Base-by-base conservation (phyloP, 148 eudicot genomes). In the Pouteria glomerata region DNA sequence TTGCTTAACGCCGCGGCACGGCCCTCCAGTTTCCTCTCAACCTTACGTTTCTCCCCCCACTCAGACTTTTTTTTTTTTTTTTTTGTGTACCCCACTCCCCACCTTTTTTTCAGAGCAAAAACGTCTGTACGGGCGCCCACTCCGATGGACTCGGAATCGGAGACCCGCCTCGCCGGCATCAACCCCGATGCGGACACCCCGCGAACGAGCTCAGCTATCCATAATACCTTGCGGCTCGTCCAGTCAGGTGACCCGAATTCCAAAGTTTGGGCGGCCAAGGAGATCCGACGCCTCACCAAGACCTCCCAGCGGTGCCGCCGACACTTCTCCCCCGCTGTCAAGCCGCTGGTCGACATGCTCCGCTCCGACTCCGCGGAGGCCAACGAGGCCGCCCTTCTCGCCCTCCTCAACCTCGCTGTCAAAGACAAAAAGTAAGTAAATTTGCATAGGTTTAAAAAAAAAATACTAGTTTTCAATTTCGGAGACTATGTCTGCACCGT, bases 391-490 rank as follows among this genome's bases (percentile, higher is more conserved):
- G 99, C 97, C 11, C 89, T 96, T 2, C 88, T 89, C 24, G 97
- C 99, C 2, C 85, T 96, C 48, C 96, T 96, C 60, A 96, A 96
- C 64, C 96, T 96, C 66, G 97, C 99, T 65, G 99, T 96, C 65
- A 92, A 96, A 76, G 96, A 96, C 60, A 96, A 94, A 83, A 78
- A 74, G 98, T 94, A 72, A 61, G 86, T 73, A 8, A 10, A 56
- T 47, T 8, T 8, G 4, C 44, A 8, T 39, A 8, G 4, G 44
- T 39, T 8, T 3, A 4, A 8, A 39, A 39, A 39, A 39, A n/a
- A n/a, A n/a, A n/a, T n/a, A n/a, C n/a, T n/a, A n/a, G n/a, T n/a
- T n/a, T n/a, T n/a, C n/a, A n/a, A 8, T 39, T 8, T 39, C 44
- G 8, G 44, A 39, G 8, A 3, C 5, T 39, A 8, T 39, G 44